Conservation (phyloP, 2,329 filamentous ascomycete species). For the Trichoderma sp. region DNA sequence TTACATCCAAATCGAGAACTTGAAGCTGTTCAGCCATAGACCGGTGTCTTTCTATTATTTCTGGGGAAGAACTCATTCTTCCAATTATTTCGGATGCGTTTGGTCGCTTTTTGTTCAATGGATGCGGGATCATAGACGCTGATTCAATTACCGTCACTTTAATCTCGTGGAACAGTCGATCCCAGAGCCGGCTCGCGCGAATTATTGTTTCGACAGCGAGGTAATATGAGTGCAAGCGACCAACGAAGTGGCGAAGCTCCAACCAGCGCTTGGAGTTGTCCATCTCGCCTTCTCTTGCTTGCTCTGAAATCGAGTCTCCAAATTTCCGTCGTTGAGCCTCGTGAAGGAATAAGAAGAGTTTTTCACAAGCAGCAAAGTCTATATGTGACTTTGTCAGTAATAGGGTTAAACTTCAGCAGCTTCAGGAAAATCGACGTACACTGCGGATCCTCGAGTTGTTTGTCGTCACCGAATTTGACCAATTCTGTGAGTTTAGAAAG, state of each 20-base stretch:
- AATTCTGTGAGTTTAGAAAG: background rate
- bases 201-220: slow-evolving; percentile 24
- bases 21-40: slow-evolving; percentile 26
- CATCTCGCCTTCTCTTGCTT: slow-evolving; percentile 6
- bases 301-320: background rate
- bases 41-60: slow-evolving; percentile 1
- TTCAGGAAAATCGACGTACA: background rate
- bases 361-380: slow-evolving; percentile 13
- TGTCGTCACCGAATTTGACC: background rate
- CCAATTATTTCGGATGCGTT: slow-evolving; percentile 26
- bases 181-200: slow-evolving; percentile 27
- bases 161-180: slow-evolving; percentile 33
- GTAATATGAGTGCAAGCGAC: slow-evolving; percentile 29
- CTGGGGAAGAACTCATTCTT: slow-evolving; percentile 22
- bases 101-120: slow-evolving; percentile 23
- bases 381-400: background rate
- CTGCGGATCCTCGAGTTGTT: background rate
- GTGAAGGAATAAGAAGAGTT: background rate
- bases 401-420: rapidly evolving
- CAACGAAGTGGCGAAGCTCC: slow-evolving; percentile 31
- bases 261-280: slow-evolving; percentile 23
- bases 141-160: slow-evolving; percentile 31
- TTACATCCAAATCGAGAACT: slow-evolving; percentile 25
- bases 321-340: background rate
- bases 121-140: slow-evolving; percentile 22